Base-by-base conservation (phyloP, 768 basidiomycete species). In the Obba rivulosa region DNA sequence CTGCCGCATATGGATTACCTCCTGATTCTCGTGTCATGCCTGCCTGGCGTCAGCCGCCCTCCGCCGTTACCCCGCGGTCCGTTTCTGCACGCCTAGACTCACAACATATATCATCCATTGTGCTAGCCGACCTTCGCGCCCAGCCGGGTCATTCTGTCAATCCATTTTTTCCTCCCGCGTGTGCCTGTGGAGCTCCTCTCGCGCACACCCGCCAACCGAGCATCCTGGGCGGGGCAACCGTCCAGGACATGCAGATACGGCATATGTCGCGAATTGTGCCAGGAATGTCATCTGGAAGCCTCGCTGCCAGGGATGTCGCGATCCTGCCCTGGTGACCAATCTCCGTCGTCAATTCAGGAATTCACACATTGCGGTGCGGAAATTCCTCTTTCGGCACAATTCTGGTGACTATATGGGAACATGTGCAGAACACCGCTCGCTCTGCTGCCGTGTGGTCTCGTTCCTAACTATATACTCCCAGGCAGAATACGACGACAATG, bases 11-110 rank as follows among this genome's bases (percentile, higher is more conserved):
- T 22, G 54, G 57, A 25, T 38, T 23, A 13, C 31, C 45, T 53
- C 51, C 53, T 56, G 57, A 57, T 51, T 55, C 40, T 41, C 43
- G 45, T 47, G 44, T 54, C 56, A 49, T 52, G 45, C 41, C 44
- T 41, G 46, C 45, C 38, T 42, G n/a, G 21, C 43, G 45, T 40
- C 38, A 37, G 24, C 37, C 44, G 46, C 40, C 43, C 36, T 20
- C 41, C 43, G 37, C 37, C 31, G 16, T 31, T 11, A 37, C 43
- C 16, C 46, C 38, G 18, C 31, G 28, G 28, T 31, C 28, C 28
- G 28, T 31, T 31, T 31, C 28, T 31, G 28, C 28, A 31, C 21
- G n/a, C 28, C 13, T 31, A 7, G 28, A 13, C 28, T 31, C 28
- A 31, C 28, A 31, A 31, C 28, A 31, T 31, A 31, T 31, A 31